Evolutionary conservation across 2,329 filamentous ascomycete genomes (phyloP).

Genomic region (Fusarium subglutinans): DNA sequence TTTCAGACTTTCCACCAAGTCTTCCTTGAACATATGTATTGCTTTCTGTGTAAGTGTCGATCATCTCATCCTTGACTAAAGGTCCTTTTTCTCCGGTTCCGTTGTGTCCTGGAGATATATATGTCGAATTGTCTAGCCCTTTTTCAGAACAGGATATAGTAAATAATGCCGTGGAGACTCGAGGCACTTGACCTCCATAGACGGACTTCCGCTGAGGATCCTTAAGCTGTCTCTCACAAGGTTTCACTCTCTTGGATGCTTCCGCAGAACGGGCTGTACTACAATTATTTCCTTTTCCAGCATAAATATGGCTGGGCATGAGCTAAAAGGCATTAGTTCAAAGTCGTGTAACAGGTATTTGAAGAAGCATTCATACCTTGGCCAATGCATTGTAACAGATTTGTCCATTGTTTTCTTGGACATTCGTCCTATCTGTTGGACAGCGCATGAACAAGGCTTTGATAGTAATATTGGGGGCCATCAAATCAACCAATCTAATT

Average conservation of each 20-base stretch:
- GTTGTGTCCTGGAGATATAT: not conserved
- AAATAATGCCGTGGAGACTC: not conserved
- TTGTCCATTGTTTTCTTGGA: not conserved
- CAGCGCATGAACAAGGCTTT: not conserved
- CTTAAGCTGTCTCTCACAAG: conserved; percentile 3
- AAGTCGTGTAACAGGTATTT: not conserved
- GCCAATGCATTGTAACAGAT: conserved; percentile 1
- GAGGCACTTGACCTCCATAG: conserved; percentile 13
- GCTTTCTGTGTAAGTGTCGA: not conserved
- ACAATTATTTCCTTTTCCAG: not conserved
- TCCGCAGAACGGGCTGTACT: not conserved
- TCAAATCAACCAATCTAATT: not conserved
- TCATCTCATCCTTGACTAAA: not conserved
- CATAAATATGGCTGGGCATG: not conserved
- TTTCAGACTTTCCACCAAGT: not conserved
- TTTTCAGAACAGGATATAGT: not conserved
- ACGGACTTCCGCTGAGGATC: not conserved
- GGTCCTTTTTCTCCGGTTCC: not conserved
- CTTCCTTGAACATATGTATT: conserved; percentile 17
- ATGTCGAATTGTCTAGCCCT: not conserved
- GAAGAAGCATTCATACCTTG: conserved; percentile 12
- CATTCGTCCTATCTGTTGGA: not conserved
- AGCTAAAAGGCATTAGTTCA: not conserved
- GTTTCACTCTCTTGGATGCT: not conserved
- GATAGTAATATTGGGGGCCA: not conserved